Percentiles rank a stretch among this genome's conserved stretches.
Evolutionary conservation across 108 stramenopile genomes (phyloP).

Genomic region (Skeletonema grethae): DNA sequence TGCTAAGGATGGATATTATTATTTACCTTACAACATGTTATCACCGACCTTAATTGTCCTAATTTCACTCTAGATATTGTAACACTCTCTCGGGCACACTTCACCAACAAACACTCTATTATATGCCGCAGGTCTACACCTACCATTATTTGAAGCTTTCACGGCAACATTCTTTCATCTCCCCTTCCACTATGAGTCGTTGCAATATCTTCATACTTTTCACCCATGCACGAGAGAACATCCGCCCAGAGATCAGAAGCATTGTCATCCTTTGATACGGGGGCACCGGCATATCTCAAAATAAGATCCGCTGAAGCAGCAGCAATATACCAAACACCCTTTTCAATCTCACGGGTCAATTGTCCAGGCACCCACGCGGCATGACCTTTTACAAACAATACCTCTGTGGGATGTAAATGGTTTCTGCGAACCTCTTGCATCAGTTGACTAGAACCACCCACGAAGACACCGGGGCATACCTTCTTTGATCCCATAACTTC

Average conservation of each 20-base stretch:
- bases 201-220: constrained; percentile 72
- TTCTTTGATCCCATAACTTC: constrained; percentile 84
- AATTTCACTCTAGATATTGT: not conserved
- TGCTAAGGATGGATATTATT: too few relatives aligned
- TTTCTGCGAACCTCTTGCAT: constrained; percentile 77
- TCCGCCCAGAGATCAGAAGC: constrained; percentile 79
- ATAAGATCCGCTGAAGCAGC: constrained; percentile 75
- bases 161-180: constrained; percentile 73
- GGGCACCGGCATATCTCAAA: constrained; percentile 84
- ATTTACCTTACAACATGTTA: not conserved
- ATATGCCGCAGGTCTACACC: not conserved
- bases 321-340: constrained; percentile 87
- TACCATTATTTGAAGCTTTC: not conserved
- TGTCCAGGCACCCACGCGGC: constrained; percentile 89
- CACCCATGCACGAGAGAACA: constrained; percentile 83
- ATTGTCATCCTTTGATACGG: constrained; percentile 69
- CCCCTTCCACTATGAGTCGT: constrained; percentile 62
- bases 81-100: not conserved
- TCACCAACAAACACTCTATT: not conserved
- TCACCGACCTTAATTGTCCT: not conserved
- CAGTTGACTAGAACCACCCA: constrained; percentile 82
- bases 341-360: constrained; percentile 77
- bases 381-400: constrained; percentile 88
- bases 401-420: constrained; percentile 62
- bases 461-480: constrained; percentile 82